These are phyloP conservation scores for Beauveria rudraprayagi DNA, from an alignment of 2,329 filamentous ascomycete genomes.

Conservation along the genomic window DNA sequence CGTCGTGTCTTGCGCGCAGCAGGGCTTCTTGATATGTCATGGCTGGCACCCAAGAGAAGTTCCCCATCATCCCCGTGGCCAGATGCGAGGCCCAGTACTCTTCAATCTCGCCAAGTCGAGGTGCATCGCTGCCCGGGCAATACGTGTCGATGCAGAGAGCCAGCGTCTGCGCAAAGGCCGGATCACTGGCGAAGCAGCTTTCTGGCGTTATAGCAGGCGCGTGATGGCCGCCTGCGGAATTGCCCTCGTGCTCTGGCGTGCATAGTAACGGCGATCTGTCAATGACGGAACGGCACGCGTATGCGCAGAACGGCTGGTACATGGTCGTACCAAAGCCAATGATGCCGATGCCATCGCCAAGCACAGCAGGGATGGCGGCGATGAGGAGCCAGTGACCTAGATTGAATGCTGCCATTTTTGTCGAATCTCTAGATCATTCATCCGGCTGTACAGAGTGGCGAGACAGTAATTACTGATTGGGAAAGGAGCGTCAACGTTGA, in stretches of 20 bases:
- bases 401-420: not conserved
- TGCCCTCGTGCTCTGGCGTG: conserved; percentile 18
- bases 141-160: conserved; percentile 27
- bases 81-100: conserved; percentile 24
- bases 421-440: not conserved
- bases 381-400: not conserved
- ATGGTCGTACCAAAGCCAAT: conserved; percentile 29
- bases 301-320: conserved; percentile 28
- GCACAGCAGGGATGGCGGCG: not conserved
- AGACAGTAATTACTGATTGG: not conserved
- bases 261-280: conserved; percentile 20
- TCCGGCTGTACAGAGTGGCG: not conserved
- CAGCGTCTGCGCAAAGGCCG: conserved; percentile 24
- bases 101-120: conserved; percentile 14
- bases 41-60: conserved; percentile 16
- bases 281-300: conserved; percentile 26
- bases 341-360: conserved; percentile 20
- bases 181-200: conserved; percentile 22
- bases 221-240: conserved; percentile 20
- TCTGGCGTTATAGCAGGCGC: conserved; percentile 17
- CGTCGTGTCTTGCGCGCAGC: conserved; percentile 16
- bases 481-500: not conserved
- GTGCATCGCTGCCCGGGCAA: conserved; percentile 19
- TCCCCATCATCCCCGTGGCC: conserved; percentile 20
- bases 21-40: conserved; percentile 23